Evolutionary conservation across 768 basidiomycete genomes (phyloP).

Genomic region (Mycena galericulata): DNA sequence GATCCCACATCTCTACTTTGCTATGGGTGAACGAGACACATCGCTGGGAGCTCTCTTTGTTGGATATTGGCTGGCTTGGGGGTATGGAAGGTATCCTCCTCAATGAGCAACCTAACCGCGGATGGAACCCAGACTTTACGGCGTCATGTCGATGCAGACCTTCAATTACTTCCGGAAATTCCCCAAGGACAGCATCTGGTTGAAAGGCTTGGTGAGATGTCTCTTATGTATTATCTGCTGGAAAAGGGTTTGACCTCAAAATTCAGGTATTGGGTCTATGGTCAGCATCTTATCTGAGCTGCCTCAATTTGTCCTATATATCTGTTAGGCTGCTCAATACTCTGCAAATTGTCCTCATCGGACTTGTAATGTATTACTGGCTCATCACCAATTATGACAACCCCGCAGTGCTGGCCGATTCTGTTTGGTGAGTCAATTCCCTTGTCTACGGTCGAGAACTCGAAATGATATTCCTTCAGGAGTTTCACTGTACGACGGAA

Average conservation of each 20-base stretch:
- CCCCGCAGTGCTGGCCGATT: conserved; percentile 42
- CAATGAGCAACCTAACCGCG: background rate
- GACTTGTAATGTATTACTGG: conserved; percentile 52
- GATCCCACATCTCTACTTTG: no score
- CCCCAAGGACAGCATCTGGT: conserved; percentile 40
- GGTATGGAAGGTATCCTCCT: conserved; percentile 6
- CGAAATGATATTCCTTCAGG: background rate
- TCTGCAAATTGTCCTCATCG: conserved; percentile 47
- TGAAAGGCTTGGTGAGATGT: conserved; percentile 48
- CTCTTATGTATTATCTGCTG: background rate
- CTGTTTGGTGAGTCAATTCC: conserved; percentile 33
- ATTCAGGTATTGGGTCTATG: conserved; percentile 43
- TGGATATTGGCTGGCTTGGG: conserved; percentile 12
- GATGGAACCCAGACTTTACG: conserved; percentile 50
- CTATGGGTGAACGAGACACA: conserved; percentile 5
- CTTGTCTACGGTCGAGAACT: no score
- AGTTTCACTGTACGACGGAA: conserved; percentile 2
- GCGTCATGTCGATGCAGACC: conserved; percentile 55
- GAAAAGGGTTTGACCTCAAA: background rate
- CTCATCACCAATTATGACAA: conserved; percentile 49
- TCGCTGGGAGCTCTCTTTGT: conserved; percentile 9
- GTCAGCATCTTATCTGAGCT: conserved; percentile 25
- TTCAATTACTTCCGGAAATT: conserved; percentile 52
- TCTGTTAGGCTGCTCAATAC: conserved; percentile 49
- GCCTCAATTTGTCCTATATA: background rate